Base-by-base conservation (phyloP, 2,329 filamentous ascomycete species). In the Sclerotinia glacialis region DNA sequence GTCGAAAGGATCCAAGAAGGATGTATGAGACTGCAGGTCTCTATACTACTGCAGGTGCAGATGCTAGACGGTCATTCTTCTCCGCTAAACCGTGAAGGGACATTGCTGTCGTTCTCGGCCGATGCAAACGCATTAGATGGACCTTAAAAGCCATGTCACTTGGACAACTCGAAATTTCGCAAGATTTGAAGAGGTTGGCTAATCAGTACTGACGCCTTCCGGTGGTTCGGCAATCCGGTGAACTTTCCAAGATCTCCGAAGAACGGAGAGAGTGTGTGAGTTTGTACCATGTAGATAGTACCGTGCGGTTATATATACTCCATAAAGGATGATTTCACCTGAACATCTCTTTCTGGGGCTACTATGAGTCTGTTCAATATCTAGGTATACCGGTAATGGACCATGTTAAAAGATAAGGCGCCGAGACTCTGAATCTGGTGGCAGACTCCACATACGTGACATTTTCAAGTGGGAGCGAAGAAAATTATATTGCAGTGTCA, bases 241-340 rank as follows among this genome's bases (percentile, higher is more conserved):
- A 62, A 42, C 18, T 52, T 40, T 42, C 59, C 23, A 52, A 62
- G 47, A 42, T 53, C 47, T 52, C 31, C 46, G 46, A 62, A 50
- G n/a, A 37, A 40, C 47, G 46, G 46, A 62, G 12, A 31, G 37
- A 40, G 37, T 4, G 9, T 12, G 11, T 37, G 46, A 49, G 28
- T 49, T 26, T 60, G 26, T n/a, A n/a, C n/a, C n/a, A n/a, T n/a
- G n/a, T 60, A 34, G 42, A 23, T 37, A 47, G 42, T 60, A 47
- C 11, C 1, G 40, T 31, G 40, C 44, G 34, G 42, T 44, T 11
- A 56, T 60, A 37, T 31, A 28, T 18, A 5, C 14, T 37, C 42
- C 8, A 34, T 47, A 23, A 47, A 37, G 42, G 42, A 60, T 47
- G 42, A 59, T 34, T 59, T 59, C 18, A 59, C 44, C 42, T 34